Base-by-base conservation (phyloP, 495 filamentous ascomycete species). In the Neurospora terricola region DNA sequence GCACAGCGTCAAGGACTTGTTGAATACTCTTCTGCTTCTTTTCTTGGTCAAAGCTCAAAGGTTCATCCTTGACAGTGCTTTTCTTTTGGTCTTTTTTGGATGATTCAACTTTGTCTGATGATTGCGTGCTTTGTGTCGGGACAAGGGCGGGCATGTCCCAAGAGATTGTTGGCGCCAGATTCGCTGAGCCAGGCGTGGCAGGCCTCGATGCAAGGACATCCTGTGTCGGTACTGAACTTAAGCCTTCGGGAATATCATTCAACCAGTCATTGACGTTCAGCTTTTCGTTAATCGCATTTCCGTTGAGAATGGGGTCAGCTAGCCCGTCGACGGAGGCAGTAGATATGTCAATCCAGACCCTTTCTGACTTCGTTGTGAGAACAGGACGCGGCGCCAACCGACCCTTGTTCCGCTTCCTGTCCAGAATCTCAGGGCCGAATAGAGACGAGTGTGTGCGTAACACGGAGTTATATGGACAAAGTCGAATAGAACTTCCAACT, bases 141-240 rank as follows among this genome's bases (percentile, higher is more conserved):
- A 76, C 40, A 30, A 76, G 75, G 7, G 75, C 18, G 18, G 70
- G 27, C 72, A 76, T 76, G 6, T 45, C 38, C 75, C 73, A 76
- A 18, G 38, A 36, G 14, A 34, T 34, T 18, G 54, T 66, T 18
- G 54, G 54, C 54, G 6, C 14, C 27, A 36, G 27, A 16, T 9
- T 14, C 27, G 14, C 12, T 36, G 27, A 30, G 14, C 54, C 23
- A 36, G 54, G 23, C 30, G 54, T 66, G 14, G 27, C 11, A 34
- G 27, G 54, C 14, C 27, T 66, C 54, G 14, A 66, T 34, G 23
- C 12, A 66, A 66, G 54, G 14, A 27, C 5, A 36, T 36, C 54
- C 27, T 66, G 54, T 66, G 21, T 27, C 23, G 54, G 54, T 66
- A 66, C 30, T 66, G 54, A 18, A 36, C 12, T 12, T 16, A 66